Evolutionary conservation across 1,284 basidiomycete species (phyloP).

Genomic region (Veloboletus limbatus): DNA sequence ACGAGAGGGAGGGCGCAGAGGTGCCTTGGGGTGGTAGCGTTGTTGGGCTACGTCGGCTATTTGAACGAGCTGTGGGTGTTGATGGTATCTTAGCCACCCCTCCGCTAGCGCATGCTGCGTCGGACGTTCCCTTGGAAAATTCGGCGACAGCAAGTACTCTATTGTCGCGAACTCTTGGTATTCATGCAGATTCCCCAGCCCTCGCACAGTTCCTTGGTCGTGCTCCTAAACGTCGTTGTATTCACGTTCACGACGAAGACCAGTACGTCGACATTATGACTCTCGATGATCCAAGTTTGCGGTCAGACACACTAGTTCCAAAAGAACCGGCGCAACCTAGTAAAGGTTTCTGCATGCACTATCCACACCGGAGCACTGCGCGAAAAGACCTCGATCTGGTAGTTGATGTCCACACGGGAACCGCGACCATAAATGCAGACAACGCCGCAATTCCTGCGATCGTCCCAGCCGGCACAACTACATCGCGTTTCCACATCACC

Average conservation of each 20-base stretch:
- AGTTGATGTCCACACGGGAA: constrained; percentile 7
- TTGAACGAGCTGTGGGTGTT: constrained; percentile 65
- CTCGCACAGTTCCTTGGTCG: constrained; percentile 70
- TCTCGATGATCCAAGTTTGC: neutral
- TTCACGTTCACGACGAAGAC: constrained; percentile 51
- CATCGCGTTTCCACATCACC: constrained; percentile 65
- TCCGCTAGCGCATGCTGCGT: constrained; percentile 6
- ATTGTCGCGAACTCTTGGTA: constrained; percentile 60
- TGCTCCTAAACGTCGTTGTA: constrained; percentile 50
- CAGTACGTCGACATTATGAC: constrained; percentile 39
- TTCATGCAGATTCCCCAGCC: constrained; percentile 67
- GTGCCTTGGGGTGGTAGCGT: constrained; percentile 42
- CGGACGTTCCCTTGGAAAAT: constrained; percentile 7
- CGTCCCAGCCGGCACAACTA: constrained; percentile 23
- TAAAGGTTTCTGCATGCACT: constrained; percentile 38
- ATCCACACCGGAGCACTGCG: constrained; percentile 45
- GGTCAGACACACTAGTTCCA: constrained; percentile 1
- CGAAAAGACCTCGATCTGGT: constrained; percentile 35
- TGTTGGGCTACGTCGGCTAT: constrained; percentile 58
- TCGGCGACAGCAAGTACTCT: constrained; percentile 34
- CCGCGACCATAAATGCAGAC: neutral
- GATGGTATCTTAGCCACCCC: constrained; percentile 19
- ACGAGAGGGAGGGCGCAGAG: constrained; percentile 55
- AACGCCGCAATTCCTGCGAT: constrained; percentile 1
- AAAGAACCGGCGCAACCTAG: constrained; percentile 24